Base-by-base conservation (phyloP, 2,329 filamentous ascomycete genomes). In the Acrocalymma vagum region DNA sequence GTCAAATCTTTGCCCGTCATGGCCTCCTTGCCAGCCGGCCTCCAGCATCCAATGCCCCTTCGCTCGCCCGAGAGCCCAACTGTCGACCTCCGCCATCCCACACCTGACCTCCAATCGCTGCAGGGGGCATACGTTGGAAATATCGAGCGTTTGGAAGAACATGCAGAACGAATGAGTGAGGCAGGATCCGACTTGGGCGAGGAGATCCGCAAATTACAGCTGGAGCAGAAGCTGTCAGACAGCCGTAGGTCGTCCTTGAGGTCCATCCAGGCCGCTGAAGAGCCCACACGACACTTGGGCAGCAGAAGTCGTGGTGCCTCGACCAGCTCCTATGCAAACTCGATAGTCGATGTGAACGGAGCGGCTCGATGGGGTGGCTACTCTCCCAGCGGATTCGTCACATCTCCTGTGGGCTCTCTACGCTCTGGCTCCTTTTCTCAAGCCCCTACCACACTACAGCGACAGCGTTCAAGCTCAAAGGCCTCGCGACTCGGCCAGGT, bases 151-250 rank as follows among this genome's bases (percentile, higher is more conserved):
- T 81, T 92, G 48, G 88, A 93, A 69, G 84, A 86, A 52, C 86
- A 84, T 9, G 88, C 88, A 32, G 87, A 91, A 69, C 80, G 84
- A 51, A 76, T 92, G 67, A 88, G 86, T 55, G 81, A 82, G 73
- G 85, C 84, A 41, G 78, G 78, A 30, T 88, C 85, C 48, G 89
- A 88, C 48, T 87, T 91, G 60, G 87, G 87, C 58, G 83, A 88
- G 73, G 87, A 88, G 55, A 92, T 91, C 57, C 81, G 86, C 44
- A 83, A 86, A 60, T 76, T 90, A 52, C 84, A 89, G 68, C 76
- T 83, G 46, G 84, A 88, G 68, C 75, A 88, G 62, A 89, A 88
- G 70, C 79, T 83, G 53, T 82, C 77, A 61, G 86, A 88, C 62
- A 88, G 84, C 62, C 78, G 82, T 47, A 78, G 80, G 42, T 86